phyloP scores from a whole-genome alignment of 2,329 filamentous ascomycete species.

The Claviceps arundinis region DNA sequence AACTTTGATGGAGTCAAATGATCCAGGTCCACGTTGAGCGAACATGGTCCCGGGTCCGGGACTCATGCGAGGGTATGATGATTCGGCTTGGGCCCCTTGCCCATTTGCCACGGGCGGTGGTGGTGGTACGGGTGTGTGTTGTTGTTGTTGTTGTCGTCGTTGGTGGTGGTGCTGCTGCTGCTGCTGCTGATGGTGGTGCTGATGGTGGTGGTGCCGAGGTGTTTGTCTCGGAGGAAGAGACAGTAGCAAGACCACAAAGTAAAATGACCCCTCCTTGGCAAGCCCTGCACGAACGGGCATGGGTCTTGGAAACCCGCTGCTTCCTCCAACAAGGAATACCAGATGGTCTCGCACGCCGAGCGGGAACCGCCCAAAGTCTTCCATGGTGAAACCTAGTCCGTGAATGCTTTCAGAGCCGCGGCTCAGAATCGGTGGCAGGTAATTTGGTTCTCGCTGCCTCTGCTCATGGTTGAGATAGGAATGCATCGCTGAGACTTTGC shows the following conservation, averaged over 20 bases:
- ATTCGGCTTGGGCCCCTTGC: conserved; percentile 29
- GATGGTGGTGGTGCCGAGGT: conserved; percentile 24
- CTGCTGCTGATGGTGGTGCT: no score
- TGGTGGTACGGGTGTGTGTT: no score
- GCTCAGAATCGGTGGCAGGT: conserved; percentile 49
- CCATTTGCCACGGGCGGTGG: conserved; percentile 25
- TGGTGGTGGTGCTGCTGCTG: no score
- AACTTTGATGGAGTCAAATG: conserved; percentile 31
- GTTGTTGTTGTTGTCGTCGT: no score
- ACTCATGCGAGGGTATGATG: conserved; percentile 21
- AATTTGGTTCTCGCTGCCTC: conserved; percentile 43
- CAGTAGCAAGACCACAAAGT: conserved; percentile 44
- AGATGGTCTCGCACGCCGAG: conserved; percentile 42
- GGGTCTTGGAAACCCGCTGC: conserved; percentile 37
- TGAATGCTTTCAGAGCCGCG: conserved; percentile 42
- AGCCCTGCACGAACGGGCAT: conserved; percentile 41
- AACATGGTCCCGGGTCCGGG: conserved; percentile 18
- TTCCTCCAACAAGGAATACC: conserved; percentile 32
- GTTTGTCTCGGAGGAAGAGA: conserved; percentile 20
- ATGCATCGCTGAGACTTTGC: conserved; percentile 37
- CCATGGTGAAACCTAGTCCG: conserved; percentile 37
- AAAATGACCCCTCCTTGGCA: conserved; percentile 47
- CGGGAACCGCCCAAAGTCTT: conserved; percentile 38
- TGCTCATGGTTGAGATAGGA: conserved; percentile 44
- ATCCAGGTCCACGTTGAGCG: conserved; percentile 28